These are phyloP conservation scores for Peronospora destructor DNA, from an alignment of 352 stramenopile genomes.

Conservation along the genomic window DNA sequence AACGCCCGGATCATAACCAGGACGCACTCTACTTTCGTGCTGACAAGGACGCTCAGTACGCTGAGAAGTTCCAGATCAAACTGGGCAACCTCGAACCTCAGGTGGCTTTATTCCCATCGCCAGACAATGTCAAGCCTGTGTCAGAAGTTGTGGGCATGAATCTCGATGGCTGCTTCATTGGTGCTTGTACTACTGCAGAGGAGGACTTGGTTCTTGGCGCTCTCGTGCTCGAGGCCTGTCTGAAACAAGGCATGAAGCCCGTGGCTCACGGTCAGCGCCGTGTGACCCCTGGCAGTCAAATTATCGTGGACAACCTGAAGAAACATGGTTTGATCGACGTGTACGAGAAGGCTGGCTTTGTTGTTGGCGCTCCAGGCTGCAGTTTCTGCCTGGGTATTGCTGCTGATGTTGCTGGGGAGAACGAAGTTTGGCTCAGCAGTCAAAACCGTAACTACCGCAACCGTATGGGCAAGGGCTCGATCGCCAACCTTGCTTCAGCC, in stretches of 20 bases:
- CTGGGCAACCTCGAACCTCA: conserved; percentile 49
- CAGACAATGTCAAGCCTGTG: conserved; percentile 39
- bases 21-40: conserved; percentile 80
- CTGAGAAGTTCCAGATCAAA: conserved; percentile 63
- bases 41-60: conserved; percentile 61
- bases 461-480: conserved; percentile 77
- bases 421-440: conserved; percentile 73
- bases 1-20: conserved; percentile 57
- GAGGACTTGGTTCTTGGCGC: conserved; percentile 75
- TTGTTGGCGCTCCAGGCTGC: conserved; percentile 66
- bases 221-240: conserved; percentile 35
- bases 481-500: conserved; percentile 67
- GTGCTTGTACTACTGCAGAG: conserved; percentile 73
- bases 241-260: conserved; percentile 47
- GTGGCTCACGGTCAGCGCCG: conserved; percentile 37
- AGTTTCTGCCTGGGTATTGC: conserved; percentile 81
- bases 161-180: conserved; percentile 80
- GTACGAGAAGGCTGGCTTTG: conserved; percentile 76
- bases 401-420: conserved; percentile 62
- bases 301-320: conserved; percentile 48
- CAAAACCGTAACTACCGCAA: conserved; percentile 86
- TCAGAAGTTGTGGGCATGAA: conserved; percentile 39
- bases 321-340: conserved; percentile 60
- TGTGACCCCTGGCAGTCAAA: conserved; percentile 69
- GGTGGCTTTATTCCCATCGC: conserved; percentile 70